Conservation (phyloP, 2,329 filamentous ascomycete species). For the Xylariomycetidae sp. region DNA sequence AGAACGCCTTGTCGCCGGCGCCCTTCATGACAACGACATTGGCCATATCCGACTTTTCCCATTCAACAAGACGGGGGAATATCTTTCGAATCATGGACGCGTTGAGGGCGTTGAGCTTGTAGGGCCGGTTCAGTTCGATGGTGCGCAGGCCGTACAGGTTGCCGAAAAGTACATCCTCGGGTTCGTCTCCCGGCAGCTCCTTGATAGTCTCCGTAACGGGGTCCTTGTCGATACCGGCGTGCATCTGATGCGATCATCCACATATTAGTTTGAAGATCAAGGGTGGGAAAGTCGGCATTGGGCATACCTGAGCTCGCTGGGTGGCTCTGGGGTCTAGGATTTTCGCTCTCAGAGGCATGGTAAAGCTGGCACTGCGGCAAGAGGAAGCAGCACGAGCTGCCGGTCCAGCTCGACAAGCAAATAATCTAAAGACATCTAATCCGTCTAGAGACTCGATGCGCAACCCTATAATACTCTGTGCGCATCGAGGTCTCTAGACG, state of each 20-base stretch:
- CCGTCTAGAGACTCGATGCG: no score
- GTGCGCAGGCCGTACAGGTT: conserved; percentile 84
- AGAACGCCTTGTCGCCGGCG: conserved; percentile 78
- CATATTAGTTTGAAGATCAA: no score
- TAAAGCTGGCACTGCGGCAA: conserved; percentile 38
- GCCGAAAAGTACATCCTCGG: conserved; percentile 89
- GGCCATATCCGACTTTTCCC: conserved; percentile 90
- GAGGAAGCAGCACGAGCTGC: conserved; percentile 41
- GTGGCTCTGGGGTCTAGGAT: conserved; percentile 59
- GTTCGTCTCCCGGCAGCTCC: conserved; percentile 64
- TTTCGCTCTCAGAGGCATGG: conserved; percentile 80
- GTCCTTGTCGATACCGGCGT: conserved; percentile 31
- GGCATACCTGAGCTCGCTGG: no score
- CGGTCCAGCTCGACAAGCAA: conserved; percentile 49
- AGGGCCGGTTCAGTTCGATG: conserved; percentile 89
- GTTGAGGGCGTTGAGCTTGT: conserved; percentile 88
- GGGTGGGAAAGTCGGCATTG: no score
- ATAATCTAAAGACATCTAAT: conserved; percentile 54
- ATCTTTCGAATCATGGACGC: conserved; percentile 96
- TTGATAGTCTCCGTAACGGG: conserved; percentile 33
- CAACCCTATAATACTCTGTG: no score
- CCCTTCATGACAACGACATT: conserved; percentile 93
- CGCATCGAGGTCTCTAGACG: conserved; percentile 31
- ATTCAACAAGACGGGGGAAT: conserved; percentile 81
- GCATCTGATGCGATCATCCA: no score